phyloP scores from a whole-genome alignment of 208 protist species.

The Trypanosoma vivax region DNA sequence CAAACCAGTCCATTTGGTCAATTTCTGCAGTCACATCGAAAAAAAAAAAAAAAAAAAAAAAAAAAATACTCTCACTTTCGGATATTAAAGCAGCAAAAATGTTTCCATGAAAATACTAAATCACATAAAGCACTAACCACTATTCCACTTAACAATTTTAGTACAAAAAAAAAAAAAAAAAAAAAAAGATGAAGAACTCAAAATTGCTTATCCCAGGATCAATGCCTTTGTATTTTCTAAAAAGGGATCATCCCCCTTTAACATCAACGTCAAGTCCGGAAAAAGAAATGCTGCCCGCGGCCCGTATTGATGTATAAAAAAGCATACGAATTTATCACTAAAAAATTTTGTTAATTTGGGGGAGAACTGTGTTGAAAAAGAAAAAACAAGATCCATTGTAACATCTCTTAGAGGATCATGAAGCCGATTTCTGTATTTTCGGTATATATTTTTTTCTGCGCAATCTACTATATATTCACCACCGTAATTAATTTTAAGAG shows the following conservation, averaged over 20 bases:
- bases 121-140: too few species aligned
- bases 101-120: too few species aligned
- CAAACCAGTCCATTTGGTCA: conserved; percentile 42
- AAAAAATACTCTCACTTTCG: conserved; percentile 17
- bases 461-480: conserved; percentile 20
- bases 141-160: too few species aligned
- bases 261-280: too few species aligned
- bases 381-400: conserved; percentile 27
- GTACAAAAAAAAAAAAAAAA: too few species aligned
- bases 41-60: conserved; percentile 23
- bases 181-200: too few species aligned
- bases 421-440: conserved; percentile 26
- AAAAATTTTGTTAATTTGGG: conserved; percentile 25
- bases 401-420: conserved; percentile 21
- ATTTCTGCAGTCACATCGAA: too few species aligned
- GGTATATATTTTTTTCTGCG: conserved; percentile 1
- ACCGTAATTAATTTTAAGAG: conserved; percentile 29
- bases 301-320: too few species aligned
- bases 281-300: too few species aligned
- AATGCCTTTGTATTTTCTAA: too few species aligned
- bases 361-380: conserved; percentile 14
- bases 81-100: conserved; percentile 17
- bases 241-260: too few species aligned
- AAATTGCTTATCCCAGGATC: too few species aligned
- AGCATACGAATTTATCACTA: conserved; percentile 48